phyloP scores from a whole-genome alignment of 1,284 basidiomycete genomes.

The Leccinum variabile region DNA sequence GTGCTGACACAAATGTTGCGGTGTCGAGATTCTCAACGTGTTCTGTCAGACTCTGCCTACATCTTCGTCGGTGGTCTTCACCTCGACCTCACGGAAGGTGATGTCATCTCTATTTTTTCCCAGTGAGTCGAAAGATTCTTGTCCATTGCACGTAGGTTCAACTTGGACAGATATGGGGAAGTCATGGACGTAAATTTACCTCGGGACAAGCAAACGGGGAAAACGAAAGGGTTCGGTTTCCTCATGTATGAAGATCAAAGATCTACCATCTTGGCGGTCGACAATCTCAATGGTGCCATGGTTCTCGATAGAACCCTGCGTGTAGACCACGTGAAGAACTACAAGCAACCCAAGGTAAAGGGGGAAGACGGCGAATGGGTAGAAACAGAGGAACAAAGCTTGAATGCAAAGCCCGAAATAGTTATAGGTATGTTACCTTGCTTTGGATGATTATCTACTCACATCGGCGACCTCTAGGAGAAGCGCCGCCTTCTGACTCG shows the following conservation, averaged over 20 bases:
- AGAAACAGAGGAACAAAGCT: conserved; percentile 81
- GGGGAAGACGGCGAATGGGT: conserved; percentile 86
- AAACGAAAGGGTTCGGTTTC: conserved; percentile 91
- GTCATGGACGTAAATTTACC: conserved; percentile 95
- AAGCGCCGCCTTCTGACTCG: conserved; percentile 57
- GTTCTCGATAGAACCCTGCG: conserved; percentile 85
- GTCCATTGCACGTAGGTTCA: not conserved
- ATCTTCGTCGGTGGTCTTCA: conserved; percentile 88
- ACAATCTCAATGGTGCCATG: conserved; percentile 95
- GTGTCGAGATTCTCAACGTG: conserved; percentile 6
- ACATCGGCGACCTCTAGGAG: conserved; percentile 40
- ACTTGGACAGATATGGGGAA: conserved; percentile 79
- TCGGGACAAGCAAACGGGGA: conserved; percentile 87
- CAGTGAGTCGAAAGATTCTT: conserved; percentile 63
- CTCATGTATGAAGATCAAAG: conserved; percentile 99
- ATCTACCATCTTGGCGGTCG: conserved; percentile 94
- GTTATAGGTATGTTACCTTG: conserved; percentile 52
- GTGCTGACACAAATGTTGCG: not conserved
- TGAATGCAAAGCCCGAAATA: conserved; percentile 81
- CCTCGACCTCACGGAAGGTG: conserved; percentile 91
- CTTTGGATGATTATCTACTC: conserved; percentile 4
- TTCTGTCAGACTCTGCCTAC: conserved; percentile 82
- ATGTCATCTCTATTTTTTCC: conserved; percentile 96
- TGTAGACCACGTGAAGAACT: conserved; percentile 94
- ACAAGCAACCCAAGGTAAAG: conserved; percentile 83